Evolutionary conservation across 768 basidiomycete genomes (phyloP), one percentile per base, ranked within the genome.

Genomic region (Trametes villosa): DNA sequence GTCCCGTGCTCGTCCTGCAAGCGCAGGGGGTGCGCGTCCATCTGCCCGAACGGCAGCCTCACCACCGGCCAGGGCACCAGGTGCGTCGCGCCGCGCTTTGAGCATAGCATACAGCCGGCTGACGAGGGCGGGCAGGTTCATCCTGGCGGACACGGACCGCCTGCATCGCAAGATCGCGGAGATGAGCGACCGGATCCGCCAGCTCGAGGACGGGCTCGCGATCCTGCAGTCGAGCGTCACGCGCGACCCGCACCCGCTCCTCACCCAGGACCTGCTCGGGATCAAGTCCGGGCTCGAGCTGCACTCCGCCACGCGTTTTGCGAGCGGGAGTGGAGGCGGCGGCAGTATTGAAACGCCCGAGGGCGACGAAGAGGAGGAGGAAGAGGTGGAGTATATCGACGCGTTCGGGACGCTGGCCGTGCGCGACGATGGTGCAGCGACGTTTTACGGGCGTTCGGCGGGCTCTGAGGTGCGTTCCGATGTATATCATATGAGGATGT

Each of bases 11-110:
- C 78, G 1, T 82, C 79, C 6, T 77, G 89, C 71, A 89, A 85
- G 69, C 83, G 89, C 41, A 78, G 89, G 65, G 89, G 89, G 29
- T 91, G 89, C 67, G 83, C 86, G 6, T 86, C 86, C 12, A 91
- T 92, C 54, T 92, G 90, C 73, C 89, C 88, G 3, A 90, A 90
- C 66, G 89, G 88, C 30, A 88, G 86, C 68, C 78, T 91, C 38
- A 83, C 87, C 15, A 91, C 89, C 1, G 89, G 89, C 5, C 87
- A 91, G 68, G 89, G 89, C 20, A 91, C 89, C 38, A 80, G 89
- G 88, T 88, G 66, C 58, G 82, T 70, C 6, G n/a, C n/a, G n/a
- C n/a, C n/a, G n/a, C n/a, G n/a, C n/a, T n/a, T n/a, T n/a, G n/a
- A n/a, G n/a, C n/a, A n/a, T n/a, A 38, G 36, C 36, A 38, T 38